These are phyloP conservation scores for Furcasterigmium furcatum DNA, from an alignment of 2,329 filamentous ascomycete genomes.

Conservation along the genomic window DNA sequence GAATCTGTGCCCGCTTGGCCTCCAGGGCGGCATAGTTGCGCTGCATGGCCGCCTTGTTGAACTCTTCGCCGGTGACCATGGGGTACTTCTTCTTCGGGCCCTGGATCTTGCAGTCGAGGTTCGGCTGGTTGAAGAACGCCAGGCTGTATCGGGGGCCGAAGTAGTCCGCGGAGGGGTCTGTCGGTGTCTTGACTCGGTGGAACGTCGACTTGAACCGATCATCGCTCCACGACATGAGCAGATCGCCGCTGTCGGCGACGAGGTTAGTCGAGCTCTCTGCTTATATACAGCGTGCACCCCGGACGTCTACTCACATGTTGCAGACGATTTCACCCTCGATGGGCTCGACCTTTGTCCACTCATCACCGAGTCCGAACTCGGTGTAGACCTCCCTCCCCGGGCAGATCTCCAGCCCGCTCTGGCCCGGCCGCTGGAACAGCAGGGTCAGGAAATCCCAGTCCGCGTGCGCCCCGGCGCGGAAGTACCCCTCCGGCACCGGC, in stretches of 20 bases:
- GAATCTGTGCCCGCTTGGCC: too few species aligned
- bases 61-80: conserved; percentile 56
- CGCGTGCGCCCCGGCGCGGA: conserved; percentile 59
- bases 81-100: conserved; percentile 61
- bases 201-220: conserved; percentile 66
- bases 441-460: conserved; percentile 63
- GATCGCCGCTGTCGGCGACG: too few species aligned
- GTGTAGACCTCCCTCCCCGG: conserved; percentile 60
- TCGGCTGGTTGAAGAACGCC: conserved; percentile 65
- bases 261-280: too few species aligned
- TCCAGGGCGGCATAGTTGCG: conserved; percentile 2
- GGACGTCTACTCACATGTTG: too few species aligned
- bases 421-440: conserved; percentile 58
- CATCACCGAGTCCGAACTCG: conserved; percentile 54
- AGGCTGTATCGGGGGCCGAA: conserved; percentile 62
- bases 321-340: conserved; percentile 54
- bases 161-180: too few species aligned
- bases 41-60: conserved; percentile 32
- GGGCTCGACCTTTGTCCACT: conserved; percentile 62
- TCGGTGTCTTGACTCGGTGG: conserved; percentile 62
- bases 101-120: conserved; percentile 54
- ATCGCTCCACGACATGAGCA: conserved; percentile 65
- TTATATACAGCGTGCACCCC: too few species aligned
- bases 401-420: conserved; percentile 62
- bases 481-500: too few species aligned